Conservation (phyloP, 176 grass and related monocot genomes). For the Raddia distichophylla region DNA sequence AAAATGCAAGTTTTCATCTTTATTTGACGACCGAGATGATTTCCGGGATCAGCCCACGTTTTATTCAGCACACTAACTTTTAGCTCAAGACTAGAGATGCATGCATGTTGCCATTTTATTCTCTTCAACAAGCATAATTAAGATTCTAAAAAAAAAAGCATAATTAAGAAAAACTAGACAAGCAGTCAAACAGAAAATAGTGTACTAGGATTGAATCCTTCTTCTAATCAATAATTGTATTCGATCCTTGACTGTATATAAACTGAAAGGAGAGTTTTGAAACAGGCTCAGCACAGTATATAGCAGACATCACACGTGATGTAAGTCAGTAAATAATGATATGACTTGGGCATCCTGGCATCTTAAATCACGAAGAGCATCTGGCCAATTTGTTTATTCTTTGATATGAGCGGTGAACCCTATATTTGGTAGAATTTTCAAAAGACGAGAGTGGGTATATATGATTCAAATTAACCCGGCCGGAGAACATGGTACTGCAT, state of each 20-base stretch:
- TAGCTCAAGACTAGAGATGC: not conserved
- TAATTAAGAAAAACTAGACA: not conserved
- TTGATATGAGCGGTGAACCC: not conserved
- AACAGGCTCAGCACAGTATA: not conserved
- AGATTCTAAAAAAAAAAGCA: too few relatives aligned
- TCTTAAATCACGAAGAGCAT: not conserved
- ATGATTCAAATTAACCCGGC: too few relatives aligned
- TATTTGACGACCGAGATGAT: not conserved
- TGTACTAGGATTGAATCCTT: constrained; percentile 14
- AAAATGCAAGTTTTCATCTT: not conserved
- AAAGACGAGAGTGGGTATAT: not conserved
- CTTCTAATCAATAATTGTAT: constrained; percentile 24
- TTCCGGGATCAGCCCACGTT: not conserved
- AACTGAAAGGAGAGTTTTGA: not conserved
- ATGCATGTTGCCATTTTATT: constrained; percentile 41
- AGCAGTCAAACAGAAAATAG: not conserved
- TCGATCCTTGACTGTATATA: constrained; percentile 15
- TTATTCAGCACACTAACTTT: not conserved
- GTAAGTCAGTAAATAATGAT: not conserved
- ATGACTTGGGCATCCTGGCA: not conserved
- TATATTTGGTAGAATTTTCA: not conserved
- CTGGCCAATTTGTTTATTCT: not conserved
- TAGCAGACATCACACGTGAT: constrained; percentile 14
- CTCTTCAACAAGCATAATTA: constrained; percentile 7
- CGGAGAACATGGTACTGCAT: too few relatives aligned